Conservation (phyloP, 371 early-diverging fungal genomes). For the Mucor mucedo region DNA sequence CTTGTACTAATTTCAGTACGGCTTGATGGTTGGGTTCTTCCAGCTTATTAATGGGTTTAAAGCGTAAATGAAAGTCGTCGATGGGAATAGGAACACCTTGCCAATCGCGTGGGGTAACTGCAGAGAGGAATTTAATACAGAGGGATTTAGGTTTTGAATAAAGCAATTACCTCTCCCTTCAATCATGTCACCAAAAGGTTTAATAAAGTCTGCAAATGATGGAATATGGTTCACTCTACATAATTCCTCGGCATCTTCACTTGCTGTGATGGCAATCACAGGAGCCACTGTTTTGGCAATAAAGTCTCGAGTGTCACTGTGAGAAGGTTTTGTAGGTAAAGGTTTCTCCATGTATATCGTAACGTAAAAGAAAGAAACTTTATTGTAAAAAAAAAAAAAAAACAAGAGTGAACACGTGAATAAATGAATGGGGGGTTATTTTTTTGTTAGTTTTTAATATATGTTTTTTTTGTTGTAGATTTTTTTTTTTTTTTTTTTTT, state of each 20-base stretch:
- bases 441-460: too few relatives aligned
- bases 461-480: too few relatives aligned
- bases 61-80: slow-evolving; percentile 75
- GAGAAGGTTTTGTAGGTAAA: slow-evolving; percentile 15
- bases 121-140: not conserved
- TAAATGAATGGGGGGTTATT: too few relatives aligned
- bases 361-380: too few relatives aligned
- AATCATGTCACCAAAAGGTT: slow-evolving; percentile 84
- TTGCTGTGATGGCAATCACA: slow-evolving; percentile 74
- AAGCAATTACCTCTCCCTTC: slow-evolving; percentile 68
- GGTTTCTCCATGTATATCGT: slow-evolving; percentile 9
- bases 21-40: slow-evolving; percentile 64
- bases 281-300: slow-evolving; percentile 74
- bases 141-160: not conserved
- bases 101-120: slow-evolving; percentile 74
- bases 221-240: slow-evolving; percentile 72
- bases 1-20: slow-evolving; percentile 60
- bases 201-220: slow-evolving; percentile 74
- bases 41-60: slow-evolving; percentile 62
- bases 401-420: not conserved
- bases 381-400: not conserved
- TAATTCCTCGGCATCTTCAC: slow-evolving; percentile 74
- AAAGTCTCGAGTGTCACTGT: slow-evolving; percentile 47
- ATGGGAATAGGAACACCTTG: slow-evolving; percentile 67
- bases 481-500: too few relatives aligned